Evolutionary conservation across 371 early-diverging fungal genomes (phyloP).

Genomic region (Choanephora cucurbitarum): DNA sequence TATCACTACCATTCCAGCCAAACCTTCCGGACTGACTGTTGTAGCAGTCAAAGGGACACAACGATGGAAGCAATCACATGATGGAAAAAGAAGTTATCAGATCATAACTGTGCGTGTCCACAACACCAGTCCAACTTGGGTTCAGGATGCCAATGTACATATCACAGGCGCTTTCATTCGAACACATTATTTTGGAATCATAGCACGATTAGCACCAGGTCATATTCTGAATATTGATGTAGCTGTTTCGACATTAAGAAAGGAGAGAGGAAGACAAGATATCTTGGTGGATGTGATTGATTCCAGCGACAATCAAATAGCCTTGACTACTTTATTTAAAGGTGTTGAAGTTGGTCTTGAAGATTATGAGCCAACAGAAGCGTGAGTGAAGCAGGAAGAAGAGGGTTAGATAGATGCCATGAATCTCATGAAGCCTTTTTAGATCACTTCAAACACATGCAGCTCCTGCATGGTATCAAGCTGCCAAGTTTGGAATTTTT

Average conservation of each 20-base stretch:
- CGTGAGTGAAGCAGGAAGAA: neutral
- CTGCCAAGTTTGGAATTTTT: constrained; percentile 42
- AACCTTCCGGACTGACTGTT: neutral
- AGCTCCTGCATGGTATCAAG: constrained; percentile 31
- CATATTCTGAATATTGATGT: constrained; percentile 14
- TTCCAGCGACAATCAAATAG: neutral
- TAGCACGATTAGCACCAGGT: constrained; percentile 19
- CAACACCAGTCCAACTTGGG: constrained; percentile 19
- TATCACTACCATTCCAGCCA: constrained; percentile 6
- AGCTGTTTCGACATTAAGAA: constrained; percentile 4
- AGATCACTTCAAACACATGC: constrained; percentile 26
- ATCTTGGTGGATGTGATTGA: constrained; percentile 1
- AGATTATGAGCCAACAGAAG: neutral
- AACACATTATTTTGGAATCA: constrained; percentile 11
- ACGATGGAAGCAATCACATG: constrained; percentile 6
- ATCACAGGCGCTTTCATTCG: constrained; percentile 11
- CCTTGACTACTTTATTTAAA: neutral
- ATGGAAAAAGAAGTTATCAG: constrained; percentile 3
- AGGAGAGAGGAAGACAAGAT: neutral
- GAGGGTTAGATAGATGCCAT: no score
- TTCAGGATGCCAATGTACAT: constrained; percentile 9
- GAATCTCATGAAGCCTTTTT: neutral
- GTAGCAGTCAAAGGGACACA: constrained; percentile 12
- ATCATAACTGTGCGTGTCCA: constrained; percentile 18
- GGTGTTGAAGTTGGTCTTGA: constrained; percentile 6